These are phyloP conservation scores for Anethum foeniculum DNA, from an alignment of 140 eudicot species.

Conservation along the genomic window DNA sequence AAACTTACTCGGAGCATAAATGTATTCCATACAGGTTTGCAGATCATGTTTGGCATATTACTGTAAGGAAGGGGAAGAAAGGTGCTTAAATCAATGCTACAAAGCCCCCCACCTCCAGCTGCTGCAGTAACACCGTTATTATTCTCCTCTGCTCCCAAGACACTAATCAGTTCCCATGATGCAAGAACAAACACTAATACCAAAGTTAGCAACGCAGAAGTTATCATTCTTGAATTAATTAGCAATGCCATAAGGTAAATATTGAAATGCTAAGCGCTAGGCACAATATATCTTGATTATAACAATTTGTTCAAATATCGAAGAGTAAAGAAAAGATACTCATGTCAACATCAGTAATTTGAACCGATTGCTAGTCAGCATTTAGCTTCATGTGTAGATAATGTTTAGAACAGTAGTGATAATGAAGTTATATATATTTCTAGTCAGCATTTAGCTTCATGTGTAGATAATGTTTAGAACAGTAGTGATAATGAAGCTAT, in stretches of 20 bases:
- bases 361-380: neutral
- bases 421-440: neutral
- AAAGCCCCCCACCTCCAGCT: constrained; percentile 10
- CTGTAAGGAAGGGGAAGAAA: constrained; percentile 87
- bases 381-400: neutral
- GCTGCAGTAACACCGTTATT: neutral
- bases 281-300: neutral
- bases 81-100: constrained; percentile 41
- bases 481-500: neutral
- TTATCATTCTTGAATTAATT: neutral
- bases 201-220: neutral
- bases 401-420: neutral
- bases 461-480: neutral
- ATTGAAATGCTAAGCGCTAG: neutral
- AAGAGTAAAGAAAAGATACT: neutral
- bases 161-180: neutral
- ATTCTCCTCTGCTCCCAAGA: neutral
- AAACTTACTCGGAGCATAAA: constrained; percentile 58
- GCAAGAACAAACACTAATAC: neutral
- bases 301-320: neutral
- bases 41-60: constrained; percentile 49
- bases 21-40: constrained; percentile 81
- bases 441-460: neutral
- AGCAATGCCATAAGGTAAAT: neutral
- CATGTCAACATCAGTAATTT: neutral